Evolutionary conservation across 495 filamentous ascomycete species (phyloP), one percentile per base, ranked within the genome.

Genomic region (Tuber umbilicatum): DNA sequence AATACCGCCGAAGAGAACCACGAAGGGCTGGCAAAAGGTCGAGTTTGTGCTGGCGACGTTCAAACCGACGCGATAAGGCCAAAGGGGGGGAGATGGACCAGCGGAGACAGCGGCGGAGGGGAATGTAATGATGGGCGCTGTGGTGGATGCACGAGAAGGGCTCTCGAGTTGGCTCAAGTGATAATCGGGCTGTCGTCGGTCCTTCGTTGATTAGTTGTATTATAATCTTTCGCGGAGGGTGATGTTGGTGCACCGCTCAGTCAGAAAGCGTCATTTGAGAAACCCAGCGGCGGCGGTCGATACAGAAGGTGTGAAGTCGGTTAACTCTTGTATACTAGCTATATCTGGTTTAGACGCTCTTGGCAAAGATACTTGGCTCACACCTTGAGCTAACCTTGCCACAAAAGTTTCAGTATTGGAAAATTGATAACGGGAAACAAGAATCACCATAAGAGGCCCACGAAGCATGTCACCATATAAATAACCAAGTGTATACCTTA

Each of bases 281-380:
- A 68, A 73, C 73, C 37, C 77, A 77, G 75, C 70, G 71, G 72
- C 76, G 55, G 55, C 55, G 0, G 74, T 78, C 75, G 43, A 79
- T 69, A 79, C 76, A 42, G 73, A 74, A 70, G 71, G 73, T 27
- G 71, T 79, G 71, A 79, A 79, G 77, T 79, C 72, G 77, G 47
- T 76, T 79, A 79, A 75, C 69, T 69, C 71, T 47, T 43, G 42
- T 47, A 31, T n/a, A 55, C 77, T 74, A 79, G 73, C 77, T 70
- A 41, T 73, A 78, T 79, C 69, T 79, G 77, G 77, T 75, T 71
- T 78, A 42, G 40, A 21, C 19, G 27, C 45, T 40, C 77, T 79
- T 78, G 77, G 77, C 77, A 72, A 27, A 67, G 27, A 35, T 35
- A 64, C 55, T 35, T 35, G n/a, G 55, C 27, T 64, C 55, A 64